Evolutionary conservation across 2,329 filamentous ascomycete genomes (phyloP).

Genomic region (Xylariomycetidae sp.): DNA sequence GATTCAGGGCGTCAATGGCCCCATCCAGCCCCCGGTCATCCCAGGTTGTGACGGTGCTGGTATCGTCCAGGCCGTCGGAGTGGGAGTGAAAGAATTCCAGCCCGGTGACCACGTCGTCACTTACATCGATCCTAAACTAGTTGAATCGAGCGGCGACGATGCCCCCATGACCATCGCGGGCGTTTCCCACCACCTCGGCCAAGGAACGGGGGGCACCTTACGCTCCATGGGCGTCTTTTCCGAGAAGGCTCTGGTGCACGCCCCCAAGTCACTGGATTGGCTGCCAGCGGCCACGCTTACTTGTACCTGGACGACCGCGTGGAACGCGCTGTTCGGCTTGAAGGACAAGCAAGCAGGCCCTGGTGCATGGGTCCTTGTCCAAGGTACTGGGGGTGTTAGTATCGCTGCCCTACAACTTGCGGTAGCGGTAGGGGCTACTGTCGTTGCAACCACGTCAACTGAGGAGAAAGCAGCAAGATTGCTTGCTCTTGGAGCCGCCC

Average conservation of each 20-base stretch:
- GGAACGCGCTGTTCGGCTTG: constrained; percentile 47
- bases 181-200: constrained; percentile 56
- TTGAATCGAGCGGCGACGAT: constrained; percentile 54
- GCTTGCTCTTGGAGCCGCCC: constrained; percentile 51
- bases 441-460: constrained; percentile 57
- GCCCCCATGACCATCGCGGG: constrained; percentile 53
- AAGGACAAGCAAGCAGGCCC: constrained; percentile 34
- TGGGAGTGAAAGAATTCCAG: constrained; percentile 13
- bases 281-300: constrained; percentile 38
- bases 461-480: constrained; percentile 48
- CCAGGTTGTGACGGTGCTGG: constrained; percentile 45
- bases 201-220: constrained; percentile 43
- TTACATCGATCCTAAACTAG: constrained; percentile 37
- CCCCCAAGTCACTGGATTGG: constrained; percentile 33
- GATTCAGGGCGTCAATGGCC: constrained; percentile 17
- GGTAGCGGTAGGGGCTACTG: constrained; percentile 43
- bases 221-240: constrained; percentile 43
- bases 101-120: constrained; percentile 42
- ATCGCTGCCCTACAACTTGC: constrained; percentile 36
- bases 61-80: constrained; percentile 31
- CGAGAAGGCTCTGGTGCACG: constrained; percentile 36
- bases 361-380: constrained; percentile 30
- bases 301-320: constrained; percentile 46
- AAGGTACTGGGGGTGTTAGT: constrained; percentile 37
- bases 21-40: constrained; percentile 9